Conservation (phyloP, 2,329 filamentous ascomycete species). For the Corynespora cassiicola region DNA sequence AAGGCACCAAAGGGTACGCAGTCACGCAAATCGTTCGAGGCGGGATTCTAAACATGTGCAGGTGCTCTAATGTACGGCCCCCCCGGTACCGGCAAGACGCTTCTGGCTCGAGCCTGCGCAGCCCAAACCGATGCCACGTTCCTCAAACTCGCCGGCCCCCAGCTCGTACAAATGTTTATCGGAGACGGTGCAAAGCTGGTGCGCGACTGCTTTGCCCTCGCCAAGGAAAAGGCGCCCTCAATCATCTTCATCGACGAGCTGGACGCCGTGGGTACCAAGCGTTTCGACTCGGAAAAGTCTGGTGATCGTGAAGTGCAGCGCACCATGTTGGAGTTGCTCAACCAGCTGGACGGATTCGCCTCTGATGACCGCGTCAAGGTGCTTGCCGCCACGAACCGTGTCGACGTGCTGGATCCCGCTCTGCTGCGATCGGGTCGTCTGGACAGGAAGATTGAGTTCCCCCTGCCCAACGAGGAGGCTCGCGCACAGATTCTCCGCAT, state of each 20-base stretch:
- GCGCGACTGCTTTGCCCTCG: slow-evolving; percentile 94
- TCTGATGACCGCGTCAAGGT: slow-evolving; percentile 98
- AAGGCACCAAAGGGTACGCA: slow-evolving; percentile 93
- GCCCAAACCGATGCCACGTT: slow-evolving; percentile 98
- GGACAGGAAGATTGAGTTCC: slow-evolving; percentile 98
- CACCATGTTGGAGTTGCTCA: slow-evolving; percentile 98
- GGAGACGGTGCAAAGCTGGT: slow-evolving; percentile 98
- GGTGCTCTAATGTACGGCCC: slow-evolving; percentile 98
- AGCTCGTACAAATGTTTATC: slow-evolving; percentile 99
- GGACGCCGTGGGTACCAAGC: slow-evolving; percentile 97
- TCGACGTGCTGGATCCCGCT: slow-evolving; percentile 92
- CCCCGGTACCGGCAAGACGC: slow-evolving; percentile 87
- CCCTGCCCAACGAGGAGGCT: slow-evolving; percentile 95
- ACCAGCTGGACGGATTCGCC: slow-evolving; percentile 97
- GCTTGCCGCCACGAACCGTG: slow-evolving; percentile 89
- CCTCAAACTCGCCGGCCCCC: slow-evolving; percentile 95
- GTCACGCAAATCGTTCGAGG: slow-evolving; percentile 4
- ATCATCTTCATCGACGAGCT: slow-evolving; percentile 99
- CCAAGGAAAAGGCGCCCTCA: slow-evolving; percentile 97
- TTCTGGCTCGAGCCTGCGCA: slow-evolving; percentile 92
- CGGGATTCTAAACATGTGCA: slow-evolving; percentile 22
- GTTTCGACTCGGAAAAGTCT: slow-evolving; percentile 97
- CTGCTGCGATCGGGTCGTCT: slow-evolving; percentile 89
- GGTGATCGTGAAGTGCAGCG: slow-evolving; percentile 97
- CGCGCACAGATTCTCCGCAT: slow-evolving; percentile 97